Evolutionary conservation across 148 eudicot genomes (phyloP).

Genomic region (Silene latifolia): DNA sequence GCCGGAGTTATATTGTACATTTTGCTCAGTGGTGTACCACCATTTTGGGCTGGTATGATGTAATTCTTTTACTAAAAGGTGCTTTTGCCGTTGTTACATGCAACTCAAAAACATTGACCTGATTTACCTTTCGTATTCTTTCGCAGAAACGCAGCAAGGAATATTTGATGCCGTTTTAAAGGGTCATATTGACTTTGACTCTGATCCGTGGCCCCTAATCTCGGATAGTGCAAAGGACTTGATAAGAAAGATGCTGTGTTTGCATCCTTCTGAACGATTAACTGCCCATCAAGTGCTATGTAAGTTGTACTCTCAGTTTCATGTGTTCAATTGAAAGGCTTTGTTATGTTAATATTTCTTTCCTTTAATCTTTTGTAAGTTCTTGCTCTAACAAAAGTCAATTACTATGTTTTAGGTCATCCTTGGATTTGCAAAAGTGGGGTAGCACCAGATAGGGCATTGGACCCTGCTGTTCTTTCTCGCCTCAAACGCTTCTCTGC

Average conservation of each 20-base stretch:
- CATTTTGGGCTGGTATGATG: constrained; percentile 96
- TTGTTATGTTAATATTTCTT: background rate
- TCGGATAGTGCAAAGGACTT: constrained; percentile 96
- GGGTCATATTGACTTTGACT: constrained; percentile 88
- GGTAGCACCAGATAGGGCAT: constrained; percentile 93
- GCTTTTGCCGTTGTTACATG: background rate
- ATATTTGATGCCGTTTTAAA: constrained; percentile 96
- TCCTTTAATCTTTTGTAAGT: background rate
- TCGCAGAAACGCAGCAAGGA: constrained; percentile 94
- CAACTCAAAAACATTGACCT: background rate
- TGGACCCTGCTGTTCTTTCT: constrained; percentile 94
- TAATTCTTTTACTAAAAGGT: background rate
- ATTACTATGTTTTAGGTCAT: constrained; percentile 53
- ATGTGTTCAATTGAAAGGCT: background rate
- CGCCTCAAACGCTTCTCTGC: constrained; percentile 96
- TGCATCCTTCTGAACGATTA: constrained; percentile 59
- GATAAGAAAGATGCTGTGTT: constrained; percentile 80
- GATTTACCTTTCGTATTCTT: constrained; percentile 9
- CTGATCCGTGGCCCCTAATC: constrained; percentile 93
- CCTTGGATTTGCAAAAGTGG: constrained; percentile 99
- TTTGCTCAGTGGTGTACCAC: constrained; percentile 95
- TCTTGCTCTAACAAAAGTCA: background rate
- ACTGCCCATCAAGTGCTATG: constrained; percentile 97
- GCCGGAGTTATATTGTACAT: constrained; percentile 95
- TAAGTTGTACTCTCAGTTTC: constrained; percentile 35